A percentile compares a stretch with the other conserved stretches of the same genome.
Conservation (phyloP, 2,329 filamentous ascomycete species). For the Ascomycota sp. region DNA sequence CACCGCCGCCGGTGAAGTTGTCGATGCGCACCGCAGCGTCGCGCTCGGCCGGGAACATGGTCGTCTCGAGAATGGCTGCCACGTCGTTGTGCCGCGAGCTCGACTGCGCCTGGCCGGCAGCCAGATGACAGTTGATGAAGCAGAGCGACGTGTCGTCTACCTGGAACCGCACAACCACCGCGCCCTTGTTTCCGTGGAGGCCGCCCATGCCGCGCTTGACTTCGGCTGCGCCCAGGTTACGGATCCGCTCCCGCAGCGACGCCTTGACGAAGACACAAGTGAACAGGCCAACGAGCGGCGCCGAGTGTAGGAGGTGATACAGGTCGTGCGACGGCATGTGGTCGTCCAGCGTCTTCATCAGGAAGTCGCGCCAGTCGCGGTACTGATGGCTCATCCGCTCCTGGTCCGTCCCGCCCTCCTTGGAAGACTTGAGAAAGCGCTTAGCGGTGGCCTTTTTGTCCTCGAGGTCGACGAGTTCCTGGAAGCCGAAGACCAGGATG, state of each 20-base stretch:
- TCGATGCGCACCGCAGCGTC: slow-evolving; percentile 50
- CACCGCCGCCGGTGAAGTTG: slow-evolving; percentile 75
- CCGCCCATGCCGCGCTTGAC: slow-evolving; percentile 95
- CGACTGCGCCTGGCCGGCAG: slow-evolving; percentile 80
- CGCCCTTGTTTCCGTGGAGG: slow-evolving; percentile 89
- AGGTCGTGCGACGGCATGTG: slow-evolving; percentile 56
- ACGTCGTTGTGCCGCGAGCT: slow-evolving; percentile 84
- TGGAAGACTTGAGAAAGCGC: slow-evolving; percentile 74
- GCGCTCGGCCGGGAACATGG: slow-evolving; percentile 50
- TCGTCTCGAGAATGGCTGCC: slow-evolving; percentile 67
- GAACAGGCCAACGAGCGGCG: slow-evolving; percentile 77
- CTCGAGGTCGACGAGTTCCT: slow-evolving; percentile 94
- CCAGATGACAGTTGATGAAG: slow-evolving; percentile 93
- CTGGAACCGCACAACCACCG: slow-evolving; percentile 76
- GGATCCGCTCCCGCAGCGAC: slow-evolving; percentile 53
- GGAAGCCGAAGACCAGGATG: slow-evolving; percentile 88
- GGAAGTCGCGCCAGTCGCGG: slow-evolving; percentile 83
- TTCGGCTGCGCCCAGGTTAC: slow-evolving; percentile 57
- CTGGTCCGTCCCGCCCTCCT: slow-evolving; percentile 59
- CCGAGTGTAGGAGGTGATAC: slow-evolving; percentile 74
- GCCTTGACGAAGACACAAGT: slow-evolving; percentile 89
- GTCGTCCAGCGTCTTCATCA: slow-evolving; percentile 65
- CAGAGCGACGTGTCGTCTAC: slow-evolving; percentile 88
- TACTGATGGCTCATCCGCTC: slow-evolving; percentile 97
- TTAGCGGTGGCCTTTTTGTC: slow-evolving; percentile 97